Evolutionary conservation across 73 alveolate genomes (phyloP).

Genomic region (Paramecium bursaria): DNA sequence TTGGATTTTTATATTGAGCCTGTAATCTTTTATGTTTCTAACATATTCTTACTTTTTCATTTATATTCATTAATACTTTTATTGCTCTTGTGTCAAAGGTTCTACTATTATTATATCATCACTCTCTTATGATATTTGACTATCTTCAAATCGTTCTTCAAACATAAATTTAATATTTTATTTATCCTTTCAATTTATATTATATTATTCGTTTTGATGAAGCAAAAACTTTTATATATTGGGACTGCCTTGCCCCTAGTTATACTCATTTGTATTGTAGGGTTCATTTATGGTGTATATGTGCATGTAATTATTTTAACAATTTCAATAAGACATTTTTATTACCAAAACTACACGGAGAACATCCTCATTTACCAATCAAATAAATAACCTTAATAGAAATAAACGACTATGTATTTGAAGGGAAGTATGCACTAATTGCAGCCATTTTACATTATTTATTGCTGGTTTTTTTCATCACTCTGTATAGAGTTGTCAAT

Average conservation of each 20-base stretch:
- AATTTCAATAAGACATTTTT: conserved; percentile 18
- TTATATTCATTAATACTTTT: too few relatives aligned
- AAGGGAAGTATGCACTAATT: not conserved
- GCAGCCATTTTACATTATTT: not conserved
- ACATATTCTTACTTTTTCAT: too few relatives aligned
- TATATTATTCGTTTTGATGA: too few relatives aligned
- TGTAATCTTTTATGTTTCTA: too few relatives aligned
- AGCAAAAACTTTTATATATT: not conserved
- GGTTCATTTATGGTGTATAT: conserved; percentile 50
- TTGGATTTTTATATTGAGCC: too few relatives aligned
- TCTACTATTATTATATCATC: too few relatives aligned
- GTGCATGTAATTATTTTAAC: not conserved
- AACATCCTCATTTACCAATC: not conserved
- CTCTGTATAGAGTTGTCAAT: conserved; percentile 25
- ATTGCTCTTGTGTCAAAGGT: too few relatives aligned
- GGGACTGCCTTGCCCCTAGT: conserved; percentile 19
- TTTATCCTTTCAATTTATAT: too few relatives aligned
- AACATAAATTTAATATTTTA: too few relatives aligned
- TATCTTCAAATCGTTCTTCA: too few relatives aligned
- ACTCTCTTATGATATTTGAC: too few relatives aligned
- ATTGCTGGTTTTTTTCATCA: conserved; percentile 1
- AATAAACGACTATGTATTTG: conserved; percentile 44
- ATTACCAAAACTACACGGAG: not conserved
- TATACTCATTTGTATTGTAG: not conserved
- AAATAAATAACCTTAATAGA: not conserved